These are phyloP conservation scores for Psidium friedrichsthalianum DNA, from an alignment of 345 rosid genomes.

Conservation along the genomic window DNA sequence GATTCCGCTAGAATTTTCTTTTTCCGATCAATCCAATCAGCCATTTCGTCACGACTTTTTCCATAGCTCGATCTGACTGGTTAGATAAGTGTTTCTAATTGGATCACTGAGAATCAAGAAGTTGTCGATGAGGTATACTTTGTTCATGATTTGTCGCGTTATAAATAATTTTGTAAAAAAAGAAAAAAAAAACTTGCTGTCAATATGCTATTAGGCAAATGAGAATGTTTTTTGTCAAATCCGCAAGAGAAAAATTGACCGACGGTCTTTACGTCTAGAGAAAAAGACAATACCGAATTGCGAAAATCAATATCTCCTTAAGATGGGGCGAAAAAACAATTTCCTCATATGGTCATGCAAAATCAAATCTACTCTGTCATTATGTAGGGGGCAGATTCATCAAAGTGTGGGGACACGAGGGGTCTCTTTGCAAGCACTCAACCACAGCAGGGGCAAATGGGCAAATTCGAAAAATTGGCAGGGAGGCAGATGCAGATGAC, in stretches of 20 bases:
- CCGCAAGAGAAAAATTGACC: too few relatives aligned
- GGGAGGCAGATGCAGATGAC: constrained; percentile 1
- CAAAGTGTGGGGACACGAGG: neutral
- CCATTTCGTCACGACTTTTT: neutral
- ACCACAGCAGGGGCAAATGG: neutral
- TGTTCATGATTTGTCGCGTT: neutral
- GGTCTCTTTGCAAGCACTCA: neutral
- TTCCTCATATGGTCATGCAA: neutral
- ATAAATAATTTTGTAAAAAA: too few relatives aligned
- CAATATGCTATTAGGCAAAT: neutral
- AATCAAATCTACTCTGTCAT: neutral
- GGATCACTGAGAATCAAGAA: neutral
- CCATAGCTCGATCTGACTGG: neutral
- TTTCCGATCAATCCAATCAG: neutral
- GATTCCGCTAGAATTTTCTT: too few relatives aligned
- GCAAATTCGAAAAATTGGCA: neutral
- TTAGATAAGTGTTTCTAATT: neutral
- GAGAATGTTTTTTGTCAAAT: neutral
- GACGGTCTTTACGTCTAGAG: too few relatives aligned
- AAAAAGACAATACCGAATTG: neutral
- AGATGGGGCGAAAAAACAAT: neutral
- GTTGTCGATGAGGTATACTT: rapidly evolving
- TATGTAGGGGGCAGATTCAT: neutral
- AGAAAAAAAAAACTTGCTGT: too few relatives aligned
- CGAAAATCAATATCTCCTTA: neutral